Evolutionary conservation across 192 early-diverging fungal species (phyloP).

Genomic region (Coemansia brasiliensis): DNA sequence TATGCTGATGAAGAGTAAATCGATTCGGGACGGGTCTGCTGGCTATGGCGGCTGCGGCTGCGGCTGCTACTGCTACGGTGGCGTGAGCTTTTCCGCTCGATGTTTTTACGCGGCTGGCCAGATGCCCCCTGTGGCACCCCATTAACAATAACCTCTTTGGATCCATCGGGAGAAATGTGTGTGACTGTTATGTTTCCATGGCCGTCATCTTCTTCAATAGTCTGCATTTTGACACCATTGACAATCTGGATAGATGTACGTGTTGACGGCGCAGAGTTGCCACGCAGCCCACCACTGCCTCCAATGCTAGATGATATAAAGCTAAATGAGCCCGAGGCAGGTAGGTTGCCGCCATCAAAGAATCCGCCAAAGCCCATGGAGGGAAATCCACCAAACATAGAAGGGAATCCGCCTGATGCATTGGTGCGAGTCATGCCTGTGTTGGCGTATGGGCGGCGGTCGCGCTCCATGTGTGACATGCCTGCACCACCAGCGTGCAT

Average conservation of each 20-base stretch:
- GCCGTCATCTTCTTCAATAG: conserved; percentile 47
- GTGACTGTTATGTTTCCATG: conserved; percentile 49
- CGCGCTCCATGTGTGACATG: conserved; percentile 26
- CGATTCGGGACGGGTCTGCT: conserved; percentile 3
- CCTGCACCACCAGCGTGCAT: not conserved
- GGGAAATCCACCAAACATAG: conserved; percentile 39
- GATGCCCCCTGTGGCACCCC: conserved; percentile 32
- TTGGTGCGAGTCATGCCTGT: conserved; percentile 5
- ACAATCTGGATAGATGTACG: conserved; percentile 44
- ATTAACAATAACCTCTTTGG: conserved; percentile 46
- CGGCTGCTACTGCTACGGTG: conserved; percentile 16
- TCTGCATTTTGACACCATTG: conserved; percentile 47
- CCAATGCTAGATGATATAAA: conserved; percentile 48
- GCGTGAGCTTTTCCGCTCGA: not conserved
- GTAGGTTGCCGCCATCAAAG: conserved; percentile 27
- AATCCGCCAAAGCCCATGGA: conserved; percentile 37
- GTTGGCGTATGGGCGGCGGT: conserved; percentile 41
- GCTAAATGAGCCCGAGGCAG: conserved; percentile 45
- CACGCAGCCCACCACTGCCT: conserved; percentile 32
- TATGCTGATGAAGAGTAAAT: conserved; percentile 6
- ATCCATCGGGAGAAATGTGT: conserved; percentile 36
- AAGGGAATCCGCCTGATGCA: conserved; percentile 20
- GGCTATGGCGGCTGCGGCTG: conserved; percentile 8
- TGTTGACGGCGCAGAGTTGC: conserved; percentile 31
- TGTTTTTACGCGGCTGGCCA: conserved; percentile 15